These are phyloP conservation scores for Haematococcus lacustris DNA, from an alignment of 139 green algal genomes.

Conservation along the genomic window DNA sequence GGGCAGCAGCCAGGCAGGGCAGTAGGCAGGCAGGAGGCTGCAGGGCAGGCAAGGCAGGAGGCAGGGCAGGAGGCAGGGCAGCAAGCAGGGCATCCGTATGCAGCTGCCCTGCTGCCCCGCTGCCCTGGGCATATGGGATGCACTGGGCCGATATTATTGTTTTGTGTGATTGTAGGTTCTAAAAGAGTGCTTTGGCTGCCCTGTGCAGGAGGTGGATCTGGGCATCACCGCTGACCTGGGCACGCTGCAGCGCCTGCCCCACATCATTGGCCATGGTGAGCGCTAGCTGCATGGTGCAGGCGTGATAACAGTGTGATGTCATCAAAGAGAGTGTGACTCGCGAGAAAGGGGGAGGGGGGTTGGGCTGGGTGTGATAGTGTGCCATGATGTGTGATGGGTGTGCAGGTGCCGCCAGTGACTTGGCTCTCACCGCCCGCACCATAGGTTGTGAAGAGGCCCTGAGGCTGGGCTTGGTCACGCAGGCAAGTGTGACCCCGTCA, in stretches of 20 bases:
- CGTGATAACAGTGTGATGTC: not conserved
- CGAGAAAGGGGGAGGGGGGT: not conserved
- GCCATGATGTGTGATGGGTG: not conserved
- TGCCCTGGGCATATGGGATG: not conserved
- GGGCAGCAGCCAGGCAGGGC: too few relatives aligned
- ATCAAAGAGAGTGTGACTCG: not conserved
- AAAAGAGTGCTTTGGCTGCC: too few relatives aligned
- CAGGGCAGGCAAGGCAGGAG: not conserved
- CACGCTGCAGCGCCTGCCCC: slow-evolving; percentile 78
- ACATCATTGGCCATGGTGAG: slow-evolving; percentile 73
- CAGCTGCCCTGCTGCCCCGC: not conserved
- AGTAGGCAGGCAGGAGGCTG: too few relatives aligned
- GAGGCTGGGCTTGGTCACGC: slow-evolving; percentile 41
- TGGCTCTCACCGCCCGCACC: slow-evolving; percentile 67
- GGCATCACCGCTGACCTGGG: slow-evolving; percentile 85
- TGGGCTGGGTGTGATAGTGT: not conserved
- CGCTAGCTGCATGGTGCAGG: not conserved
- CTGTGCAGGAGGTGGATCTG: slow-evolving; percentile 85
- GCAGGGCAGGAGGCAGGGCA: not conserved
- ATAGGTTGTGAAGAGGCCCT: slow-evolving; percentile 42
- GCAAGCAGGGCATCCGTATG: not conserved
- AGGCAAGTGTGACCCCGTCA: slow-evolving; percentile 7
- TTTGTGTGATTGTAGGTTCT: not conserved
- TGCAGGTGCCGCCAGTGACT: slow-evolving; percentile 49
- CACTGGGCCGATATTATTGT: not conserved